Evolutionary conservation across 306 rosid species (phyloP), one percentile per base, ranked within the genome.

Genomic region (Carpinus viminea): DNA sequence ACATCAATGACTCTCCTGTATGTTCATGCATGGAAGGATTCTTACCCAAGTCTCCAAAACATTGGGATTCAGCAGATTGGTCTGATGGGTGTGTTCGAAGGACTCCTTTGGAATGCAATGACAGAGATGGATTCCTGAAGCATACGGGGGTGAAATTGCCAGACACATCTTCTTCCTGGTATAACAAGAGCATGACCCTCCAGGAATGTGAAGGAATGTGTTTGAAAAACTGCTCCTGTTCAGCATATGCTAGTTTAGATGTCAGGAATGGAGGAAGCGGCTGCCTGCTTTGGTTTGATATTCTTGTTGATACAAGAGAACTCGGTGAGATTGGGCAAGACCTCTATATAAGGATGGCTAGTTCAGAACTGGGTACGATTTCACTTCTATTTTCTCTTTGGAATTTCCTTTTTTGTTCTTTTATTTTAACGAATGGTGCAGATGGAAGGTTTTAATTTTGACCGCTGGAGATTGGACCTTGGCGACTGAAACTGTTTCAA

Each of bases 101-200:
- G 51, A 75, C 72, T 4, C 7, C 38, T 3, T 50, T 84, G 76
- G 47, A 28, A 46, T 84, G 84, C 65, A 28, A 52, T 47, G 0
- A 15, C 28, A 50, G 69, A 36, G 86, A 82, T 68, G 75, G 82
- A 0, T 85, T 82, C 65, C 3, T 12, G 2, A 53, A 7, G 50
- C 54, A 38, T 38, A 31, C 15, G 13, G 71, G 53, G 13, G 12
- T 84, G 69, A 82, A 76, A 47, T 50, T 75, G 69, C 83, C 83
- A 0, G 88, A 85, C 61, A 78, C 85, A 0, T 85, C 88, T 50
- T 53, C 87, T 1, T 80, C 87, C 0, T 80, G 84, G 87, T 84
- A 18, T 59, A 56, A 80, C 41, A 26, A 51, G 79, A 78, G 10
- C 65, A 36, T 15, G 80, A 24, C 3, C 16, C 72, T 72, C 5